Conservation (phyloP, 345 rosid genomes). For the Brassica incana region DNA sequence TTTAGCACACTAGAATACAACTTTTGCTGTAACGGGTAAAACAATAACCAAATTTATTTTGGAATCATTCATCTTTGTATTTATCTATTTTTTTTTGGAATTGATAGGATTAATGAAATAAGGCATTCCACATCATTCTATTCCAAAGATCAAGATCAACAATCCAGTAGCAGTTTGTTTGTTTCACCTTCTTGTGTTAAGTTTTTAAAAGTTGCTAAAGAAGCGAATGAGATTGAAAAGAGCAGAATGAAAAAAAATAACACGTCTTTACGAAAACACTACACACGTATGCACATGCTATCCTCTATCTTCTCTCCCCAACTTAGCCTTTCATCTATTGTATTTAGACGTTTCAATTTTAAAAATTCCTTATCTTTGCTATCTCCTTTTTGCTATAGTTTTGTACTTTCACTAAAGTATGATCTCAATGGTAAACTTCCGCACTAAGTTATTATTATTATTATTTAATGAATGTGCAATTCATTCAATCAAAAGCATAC, state of each 20-base stretch:
- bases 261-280: conserved; percentile 24
- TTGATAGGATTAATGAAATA: too few species aligned
- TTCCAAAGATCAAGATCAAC: too few species aligned
- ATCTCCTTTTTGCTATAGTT: conserved; percentile 26
- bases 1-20: neutral
- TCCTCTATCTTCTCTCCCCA: conserved; percentile 21
- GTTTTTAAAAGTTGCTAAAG: conserved; percentile 9
- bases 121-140: too few species aligned
- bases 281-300: conserved; percentile 36
- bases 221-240: conserved; percentile 17
- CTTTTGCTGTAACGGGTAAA: too few species aligned
- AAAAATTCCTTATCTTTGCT: conserved; percentile 10
- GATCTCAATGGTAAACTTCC: conserved; percentile 34
- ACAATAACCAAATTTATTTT: neutral
- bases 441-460: conserved; percentile 18
- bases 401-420: conserved; percentile 29
- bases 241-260: conserved; percentile 21
- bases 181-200: conserved; percentile 6
- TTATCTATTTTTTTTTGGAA: too few species aligned
- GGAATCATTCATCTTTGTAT: too few species aligned
- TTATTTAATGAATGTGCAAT: neutral
- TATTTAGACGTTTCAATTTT: conserved; percentile 19
- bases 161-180: neutral
- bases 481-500: neutral
- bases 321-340: conserved; percentile 22